A percentile compares a stretch with the other conserved stretches of the same genome.
Evolutionary conservation across 306 rosid species (phyloP).

Genomic region (Quercus parvula): DNA sequence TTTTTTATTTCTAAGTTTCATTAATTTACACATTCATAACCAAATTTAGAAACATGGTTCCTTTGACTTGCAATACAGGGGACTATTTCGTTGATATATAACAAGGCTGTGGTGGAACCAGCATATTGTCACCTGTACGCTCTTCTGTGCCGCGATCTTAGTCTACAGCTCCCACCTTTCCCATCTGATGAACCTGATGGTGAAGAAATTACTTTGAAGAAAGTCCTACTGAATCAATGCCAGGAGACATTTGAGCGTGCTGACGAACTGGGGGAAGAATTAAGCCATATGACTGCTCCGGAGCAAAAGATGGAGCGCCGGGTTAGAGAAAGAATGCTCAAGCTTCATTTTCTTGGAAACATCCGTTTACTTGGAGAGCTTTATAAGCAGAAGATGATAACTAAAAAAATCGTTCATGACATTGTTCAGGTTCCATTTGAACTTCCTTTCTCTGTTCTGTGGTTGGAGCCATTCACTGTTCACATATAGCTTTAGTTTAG

Average conservation of each 20-base stretch:
- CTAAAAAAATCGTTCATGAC: conserved; percentile 89
- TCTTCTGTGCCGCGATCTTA: conserved; percentile 73
- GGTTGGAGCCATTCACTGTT: too few species aligned
- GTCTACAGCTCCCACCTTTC: conserved; percentile 73
- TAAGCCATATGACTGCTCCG: conserved; percentile 74
- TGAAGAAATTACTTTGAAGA: conserved; percentile 75
- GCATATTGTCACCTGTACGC: conserved; percentile 99
- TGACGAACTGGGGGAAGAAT: conserved; percentile 63
- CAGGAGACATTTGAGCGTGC: too few species aligned
- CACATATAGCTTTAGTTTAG: not conserved
- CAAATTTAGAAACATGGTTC: too few species aligned
- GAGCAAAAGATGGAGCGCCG: conserved; percentile 80
- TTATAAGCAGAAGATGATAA: conserved; percentile 93
- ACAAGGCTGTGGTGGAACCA: conserved; percentile 93
- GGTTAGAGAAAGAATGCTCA: conserved; percentile 75
- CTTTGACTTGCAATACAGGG: conserved; percentile 57
- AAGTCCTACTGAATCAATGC: conserved; percentile 47
- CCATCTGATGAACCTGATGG: conserved; percentile 90
- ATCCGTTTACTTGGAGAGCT: conserved; percentile 94
- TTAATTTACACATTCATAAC: conserved; percentile 6
- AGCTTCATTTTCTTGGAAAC: conserved; percentile 90
- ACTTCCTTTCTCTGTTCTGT: not conserved
- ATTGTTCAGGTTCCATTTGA: conserved; percentile 65
- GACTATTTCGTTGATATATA: conserved; percentile 76
- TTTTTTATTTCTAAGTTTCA: conserved; percentile 9